Percentiles rank a stretch among this genome's conserved stretches.
Evolutionary conservation across 108 stramenopile genomes (phyloP).

Genomic region (Licmophora abbreviata): DNA sequence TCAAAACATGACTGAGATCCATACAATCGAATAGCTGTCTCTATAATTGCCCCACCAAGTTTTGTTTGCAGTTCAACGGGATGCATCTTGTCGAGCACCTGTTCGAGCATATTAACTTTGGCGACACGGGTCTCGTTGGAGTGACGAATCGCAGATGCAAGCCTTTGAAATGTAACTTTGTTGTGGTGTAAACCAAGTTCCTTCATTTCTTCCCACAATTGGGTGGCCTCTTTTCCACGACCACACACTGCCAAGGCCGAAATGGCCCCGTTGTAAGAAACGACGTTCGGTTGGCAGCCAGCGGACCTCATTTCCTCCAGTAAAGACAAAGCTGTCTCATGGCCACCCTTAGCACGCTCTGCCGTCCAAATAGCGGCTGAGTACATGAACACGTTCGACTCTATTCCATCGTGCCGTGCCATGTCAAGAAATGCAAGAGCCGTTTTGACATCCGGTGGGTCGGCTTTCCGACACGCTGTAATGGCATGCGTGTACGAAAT

Average conservation of each 20-base stretch:
- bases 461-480: constrained; percentile 31
- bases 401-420: constrained; percentile 32
- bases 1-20: constrained; percentile 24
- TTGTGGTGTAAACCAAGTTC: constrained; percentile 16
- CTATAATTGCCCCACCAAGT: constrained; percentile 43
- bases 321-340: constrained; percentile 18
- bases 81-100: too few relatives aligned
- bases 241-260: constrained; percentile 36
- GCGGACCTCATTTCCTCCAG: constrained; percentile 42
- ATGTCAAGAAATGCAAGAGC: constrained; percentile 29
- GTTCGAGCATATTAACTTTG: too few relatives aligned
- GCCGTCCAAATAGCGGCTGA: constrained; percentile 72
- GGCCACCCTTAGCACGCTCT: constrained; percentile 29
- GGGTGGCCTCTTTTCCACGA: constrained; percentile 28
- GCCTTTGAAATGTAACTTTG: background rate
- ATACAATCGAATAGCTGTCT: constrained; percentile 35
- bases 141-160: background rate
- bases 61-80: too few relatives aligned
- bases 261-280: constrained; percentile 55
- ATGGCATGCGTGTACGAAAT: constrained; percentile 59
- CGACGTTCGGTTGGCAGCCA: constrained; percentile 19
- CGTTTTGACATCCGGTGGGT: constrained; percentile 23
- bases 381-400: constrained; percentile 56
- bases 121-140: too few relatives aligned
- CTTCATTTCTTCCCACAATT: constrained; percentile 43